phyloP scores from a whole-genome alignment of 2,329 filamentous ascomycete species.

The Fusarium albosuccineum region DNA sequence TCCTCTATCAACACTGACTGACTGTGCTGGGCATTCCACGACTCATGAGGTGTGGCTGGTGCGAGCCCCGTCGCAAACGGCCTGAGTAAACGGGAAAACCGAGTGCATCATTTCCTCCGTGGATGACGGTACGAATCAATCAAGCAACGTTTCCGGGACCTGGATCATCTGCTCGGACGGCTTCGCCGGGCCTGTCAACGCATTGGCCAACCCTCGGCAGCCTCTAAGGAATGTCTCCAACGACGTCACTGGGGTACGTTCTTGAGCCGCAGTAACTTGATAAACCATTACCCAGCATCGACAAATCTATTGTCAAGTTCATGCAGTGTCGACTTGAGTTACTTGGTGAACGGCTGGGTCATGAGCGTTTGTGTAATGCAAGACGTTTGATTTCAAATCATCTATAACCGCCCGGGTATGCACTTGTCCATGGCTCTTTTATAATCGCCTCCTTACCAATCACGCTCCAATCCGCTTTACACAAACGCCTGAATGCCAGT shows the following conservation, averaged over 20 bases:
- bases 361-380: background rate
- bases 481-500: constrained; percentile 85
- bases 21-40: background rate
- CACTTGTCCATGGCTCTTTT: constrained; percentile 12
- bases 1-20: background rate
- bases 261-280: constrained; percentile 2
- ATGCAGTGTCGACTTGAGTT: background rate
- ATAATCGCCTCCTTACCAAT: constrained; percentile 29
- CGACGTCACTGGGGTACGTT: constrained; percentile 23
- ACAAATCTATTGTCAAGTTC: constrained; percentile 3
- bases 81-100: background rate
- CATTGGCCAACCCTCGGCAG: constrained; percentile 12
- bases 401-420: constrained; percentile 28
- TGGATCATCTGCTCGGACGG: constrained; percentile 23
- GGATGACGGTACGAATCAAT: constrained; percentile 15
- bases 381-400: constrained; percentile 38
- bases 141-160: constrained; percentile 17
- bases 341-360: background rate
- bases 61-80: background rate
- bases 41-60: constrained; percentile 26
- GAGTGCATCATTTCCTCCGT: background rate
- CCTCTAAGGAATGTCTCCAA: background rate
- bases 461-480: constrained; percentile 50
- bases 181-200: constrained; percentile 23
- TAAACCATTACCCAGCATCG: constrained; percentile 4